These are phyloP conservation scores for Tephrocybe sp. DNA, from an alignment of 768 basidiomycete species.

Conservation along the genomic window DNA sequence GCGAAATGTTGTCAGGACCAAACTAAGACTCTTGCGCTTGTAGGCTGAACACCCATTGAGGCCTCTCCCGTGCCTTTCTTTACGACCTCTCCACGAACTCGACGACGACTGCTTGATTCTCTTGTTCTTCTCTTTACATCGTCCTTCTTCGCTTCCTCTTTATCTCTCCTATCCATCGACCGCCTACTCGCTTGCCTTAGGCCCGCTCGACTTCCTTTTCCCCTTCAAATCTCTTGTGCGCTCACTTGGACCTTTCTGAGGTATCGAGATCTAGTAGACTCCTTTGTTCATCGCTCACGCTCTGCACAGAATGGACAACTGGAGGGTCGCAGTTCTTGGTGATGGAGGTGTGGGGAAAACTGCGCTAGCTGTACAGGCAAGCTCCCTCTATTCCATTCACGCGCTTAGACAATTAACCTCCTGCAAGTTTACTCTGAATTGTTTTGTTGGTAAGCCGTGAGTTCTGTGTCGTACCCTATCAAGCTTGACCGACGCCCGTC, in stretches of 20 bases:
- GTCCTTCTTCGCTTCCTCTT: conserved; percentile 22
- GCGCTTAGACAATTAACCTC: conserved; percentile 9
- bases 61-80: conserved; percentile 39
- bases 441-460: conserved; percentile 81
- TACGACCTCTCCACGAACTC: conserved; percentile 54
- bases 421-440: conserved; percentile 86
- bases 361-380: conserved; percentile 89
- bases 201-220: conserved; percentile 21
- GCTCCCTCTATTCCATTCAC: conserved; percentile 24
- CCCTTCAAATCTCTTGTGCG: conserved; percentile 24
- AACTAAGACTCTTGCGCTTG: conserved; percentile 32
- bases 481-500: conserved; percentile 7
- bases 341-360: conserved; percentile 99
- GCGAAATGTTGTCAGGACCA: conserved; percentile 28
- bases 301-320: conserved; percentile 73
- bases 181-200: conserved; percentile 13
- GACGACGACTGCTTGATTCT: conserved; percentile 43
- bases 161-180: conserved; percentile 29
- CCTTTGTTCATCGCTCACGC: conserved; percentile 16
- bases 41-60: conserved; percentile 30
- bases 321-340: conserved; percentile 94
- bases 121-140: conserved; percentile 42
- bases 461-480: conserved; percentile 12
- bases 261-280: conserved; percentile 16
- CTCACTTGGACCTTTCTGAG: conserved; percentile 32